A percentile compares a stretch with the other conserved stretches of the same genome.
Evolutionary conservation across 1,284 basidiomycete genomes (phyloP).

Genomic region (Cerioporus squamosus): DNA sequence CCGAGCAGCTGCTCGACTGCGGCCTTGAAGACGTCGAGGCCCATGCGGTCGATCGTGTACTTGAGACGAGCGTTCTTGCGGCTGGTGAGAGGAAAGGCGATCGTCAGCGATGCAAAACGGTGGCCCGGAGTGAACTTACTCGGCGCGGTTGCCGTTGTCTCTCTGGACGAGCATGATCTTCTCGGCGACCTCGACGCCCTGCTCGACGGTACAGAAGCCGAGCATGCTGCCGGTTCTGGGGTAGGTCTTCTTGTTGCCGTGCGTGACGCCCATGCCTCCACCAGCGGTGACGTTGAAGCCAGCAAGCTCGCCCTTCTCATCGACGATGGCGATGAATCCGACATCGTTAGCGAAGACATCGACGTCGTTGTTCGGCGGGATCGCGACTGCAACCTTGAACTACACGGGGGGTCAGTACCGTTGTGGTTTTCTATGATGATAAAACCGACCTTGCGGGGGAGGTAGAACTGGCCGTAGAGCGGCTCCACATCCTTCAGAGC

Average conservation of each 20-base stretch:
- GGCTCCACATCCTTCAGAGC: slow-evolving; percentile 95
- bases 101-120: neutral
- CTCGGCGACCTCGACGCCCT: slow-evolving; percentile 89
- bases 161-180: slow-evolving; percentile 93
- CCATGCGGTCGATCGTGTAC: slow-evolving; percentile 97
- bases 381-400: slow-evolving; percentile 98
- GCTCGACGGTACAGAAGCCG: slow-evolving; percentile 91
- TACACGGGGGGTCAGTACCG: slow-evolving; percentile 36
- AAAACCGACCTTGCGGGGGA: slow-evolving; percentile 82
- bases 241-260: slow-evolving; percentile 99
- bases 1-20: slow-evolving; percentile 93
- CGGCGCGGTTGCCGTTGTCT: slow-evolving; percentile 94
- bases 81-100: slow-evolving; percentile 26
- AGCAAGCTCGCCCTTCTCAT: slow-evolving; percentile 69
- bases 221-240: slow-evolving; percentile 89
- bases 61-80: slow-evolving; percentile 88
- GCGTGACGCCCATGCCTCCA: slow-evolving; percentile 99
- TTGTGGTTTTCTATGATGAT: neutral
- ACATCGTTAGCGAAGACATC: slow-evolving; percentile 97
- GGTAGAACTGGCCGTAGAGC: slow-evolving; percentile 95
- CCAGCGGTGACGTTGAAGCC: slow-evolving; percentile 93
- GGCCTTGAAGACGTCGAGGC: slow-evolving; percentile 82
- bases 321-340: slow-evolving; percentile 92
- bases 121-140: slow-evolving; percentile 55
- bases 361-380: slow-evolving; percentile 96